phyloP scores from a whole-genome alignment of 768 basidiomycete genomes.

The Boletus subcaerulescens region DNA sequence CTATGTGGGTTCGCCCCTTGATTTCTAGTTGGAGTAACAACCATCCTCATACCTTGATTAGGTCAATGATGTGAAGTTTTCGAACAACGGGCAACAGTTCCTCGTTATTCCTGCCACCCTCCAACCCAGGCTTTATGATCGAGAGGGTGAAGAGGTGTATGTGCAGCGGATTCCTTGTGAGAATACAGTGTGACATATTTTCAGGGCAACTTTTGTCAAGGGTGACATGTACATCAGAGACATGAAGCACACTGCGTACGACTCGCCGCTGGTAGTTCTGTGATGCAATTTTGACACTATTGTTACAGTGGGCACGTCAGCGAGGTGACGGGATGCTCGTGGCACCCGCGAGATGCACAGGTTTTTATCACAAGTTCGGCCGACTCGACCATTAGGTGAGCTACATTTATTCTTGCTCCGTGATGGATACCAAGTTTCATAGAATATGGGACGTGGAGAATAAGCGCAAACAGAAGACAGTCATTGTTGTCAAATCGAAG shows the following conservation, averaged over 20 bases:
- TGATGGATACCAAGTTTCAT: conserved; percentile 4
- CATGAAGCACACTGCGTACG: conserved; percentile 97
- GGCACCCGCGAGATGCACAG: conserved; percentile 87
- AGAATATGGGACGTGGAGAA: conserved; percentile 96
- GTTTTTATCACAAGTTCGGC: conserved; percentile 91
- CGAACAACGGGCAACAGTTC: conserved; percentile 81
- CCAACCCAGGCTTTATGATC: conserved; percentile 85
- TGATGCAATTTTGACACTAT: conserved; percentile 5
- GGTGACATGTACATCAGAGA: conserved; percentile 98
- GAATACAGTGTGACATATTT: conserved; percentile 46
- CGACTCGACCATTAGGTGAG: conserved; percentile 90
- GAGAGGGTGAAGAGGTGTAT: conserved; percentile 91
- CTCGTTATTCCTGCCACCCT: conserved; percentile 85
- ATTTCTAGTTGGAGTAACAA: background rate
- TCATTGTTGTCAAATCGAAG: conserved; percentile 96
- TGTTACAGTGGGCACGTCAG: conserved; percentile 83
- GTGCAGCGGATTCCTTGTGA: conserved; percentile 32
- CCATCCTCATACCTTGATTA: conserved; percentile 29
- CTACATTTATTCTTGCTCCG: background rate
- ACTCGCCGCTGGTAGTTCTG: conserved; percentile 16
- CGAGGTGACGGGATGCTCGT: conserved; percentile 84
- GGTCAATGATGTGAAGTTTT: conserved; percentile 91
- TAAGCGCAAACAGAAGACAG: conserved; percentile 90
- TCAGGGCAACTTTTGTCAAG: conserved; percentile 78
- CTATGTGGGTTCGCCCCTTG: conserved; percentile 51